Evolutionary conservation across 495 filamentous ascomycete genomes (phyloP), one percentile per base, ranked within the genome.

Genomic region (Neurospora sp.): DNA sequence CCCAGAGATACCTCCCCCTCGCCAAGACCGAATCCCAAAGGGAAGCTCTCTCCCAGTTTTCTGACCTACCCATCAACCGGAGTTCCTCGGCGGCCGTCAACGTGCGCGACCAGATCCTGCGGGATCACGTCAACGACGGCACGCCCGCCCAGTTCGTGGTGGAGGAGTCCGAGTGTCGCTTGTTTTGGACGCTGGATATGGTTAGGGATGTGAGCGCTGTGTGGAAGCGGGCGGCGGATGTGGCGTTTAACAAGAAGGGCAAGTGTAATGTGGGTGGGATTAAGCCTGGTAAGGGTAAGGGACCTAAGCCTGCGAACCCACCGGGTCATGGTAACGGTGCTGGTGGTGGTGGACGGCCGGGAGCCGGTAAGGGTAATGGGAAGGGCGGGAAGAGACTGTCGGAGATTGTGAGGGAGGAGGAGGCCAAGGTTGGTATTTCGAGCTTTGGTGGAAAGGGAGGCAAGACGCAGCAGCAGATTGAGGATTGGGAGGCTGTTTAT

Each of bases 81-180:
- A 70, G 72, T 9, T 44, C 59, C 16, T 40, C 72, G 2, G 74
- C 69, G 12, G 65, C 72, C 0, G 69, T 69, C 27, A 71, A 69
- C 40, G 70, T 74, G 16, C 74, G 80, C 0, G 71, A 73, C 4
- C 68, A 82, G 69, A 83, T 82, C 65, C 44, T 74, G 20, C 74
- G 76, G 16, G 78, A 79, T 45, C 81, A 81, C 61, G 74, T 78
- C n/a, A 76, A 78, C 48, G 74, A 79, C 9, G 71, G 76, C 40
- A 78, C 79, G 0, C 87, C 87, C 0, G 76, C 87, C 1, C 87
- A 89, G 72, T 88, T 87, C 77, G 71, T 80, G 2, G 83, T 84
- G 72, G 82, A 87, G 61, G 79, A 84, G 22, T 82, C 84, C 9
- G 81, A 85, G 69, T 89, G 87, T 79, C 79, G 86, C 9, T 80